These are phyloP conservation scores for Neurospora sp. DNA, from an alignment of 495 filamentous ascomycete genomes.

Conservation along the genomic window DNA sequence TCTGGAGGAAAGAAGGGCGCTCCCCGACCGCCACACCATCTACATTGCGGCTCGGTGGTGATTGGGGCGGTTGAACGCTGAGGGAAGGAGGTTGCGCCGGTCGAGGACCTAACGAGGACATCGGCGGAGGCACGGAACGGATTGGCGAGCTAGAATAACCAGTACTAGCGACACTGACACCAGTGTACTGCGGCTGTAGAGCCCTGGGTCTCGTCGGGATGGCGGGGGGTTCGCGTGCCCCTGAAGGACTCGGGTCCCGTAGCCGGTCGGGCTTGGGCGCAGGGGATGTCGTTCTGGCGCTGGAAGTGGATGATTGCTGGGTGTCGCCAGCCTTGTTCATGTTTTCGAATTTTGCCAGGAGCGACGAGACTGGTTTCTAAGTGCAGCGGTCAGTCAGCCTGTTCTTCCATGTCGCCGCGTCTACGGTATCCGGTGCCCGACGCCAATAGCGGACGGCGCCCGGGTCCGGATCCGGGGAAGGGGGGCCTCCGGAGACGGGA, in stretches of 20 bases:
- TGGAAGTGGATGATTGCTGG: background rate
- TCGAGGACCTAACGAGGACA: conserved; percentile 32
- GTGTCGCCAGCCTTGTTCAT: conserved; percentile 50
- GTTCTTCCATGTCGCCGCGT: background rate
- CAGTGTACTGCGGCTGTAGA: conserved; percentile 13
- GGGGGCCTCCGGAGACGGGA: background rate
- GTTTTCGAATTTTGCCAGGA: conserved; percentile 87
- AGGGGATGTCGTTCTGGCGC: conserved; percentile 26
- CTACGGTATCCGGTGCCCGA: background rate
- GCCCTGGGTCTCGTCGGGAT: conserved; percentile 38
- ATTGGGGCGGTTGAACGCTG: conserved; percentile 63
- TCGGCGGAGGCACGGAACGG: conserved; percentile 19
- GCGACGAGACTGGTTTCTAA: conserved; percentile 76
- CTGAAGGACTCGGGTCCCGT: conserved; percentile 39
- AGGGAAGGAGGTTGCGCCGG: conserved; percentile 55
- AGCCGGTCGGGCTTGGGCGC: conserved; percentile 28
- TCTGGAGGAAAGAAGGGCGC: conserved; percentile 29
- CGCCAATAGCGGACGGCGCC: background rate
- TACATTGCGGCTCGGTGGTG: conserved; percentile 48
- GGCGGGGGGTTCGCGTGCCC: conserved; percentile 38
- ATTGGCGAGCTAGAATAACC: conserved; percentile 17
- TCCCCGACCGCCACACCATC: conserved; percentile 27
- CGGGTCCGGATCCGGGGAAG: background rate
- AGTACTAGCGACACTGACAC: conserved; percentile 1
- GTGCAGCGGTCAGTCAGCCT: conserved; percentile 14